A percentile compares a stretch with the other conserved stretches of the same genome.
Conservation (phyloP, 352 stramenopile genomes). For the Globisporangium middletonii region DNA sequence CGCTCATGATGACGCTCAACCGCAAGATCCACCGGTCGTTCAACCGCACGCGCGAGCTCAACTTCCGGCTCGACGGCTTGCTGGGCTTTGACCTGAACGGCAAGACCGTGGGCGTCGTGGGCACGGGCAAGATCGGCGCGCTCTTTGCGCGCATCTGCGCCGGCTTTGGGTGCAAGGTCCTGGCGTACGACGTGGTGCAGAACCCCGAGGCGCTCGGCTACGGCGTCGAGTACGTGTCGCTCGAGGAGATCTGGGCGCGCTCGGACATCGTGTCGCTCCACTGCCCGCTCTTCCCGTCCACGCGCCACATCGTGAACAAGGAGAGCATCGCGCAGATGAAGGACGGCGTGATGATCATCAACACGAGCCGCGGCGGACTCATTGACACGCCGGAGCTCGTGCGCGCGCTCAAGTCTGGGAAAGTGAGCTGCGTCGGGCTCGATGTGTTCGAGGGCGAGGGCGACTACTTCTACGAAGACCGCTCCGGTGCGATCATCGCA, state of each 20-base stretch:
- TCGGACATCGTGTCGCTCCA: conserved; percentile 88
- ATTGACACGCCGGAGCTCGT: conserved; percentile 84
- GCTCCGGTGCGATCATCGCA: conserved; percentile 55
- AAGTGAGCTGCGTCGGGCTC: conserved; percentile 72
- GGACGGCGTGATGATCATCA: conserved; percentile 86
- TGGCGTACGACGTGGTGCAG: conserved; percentile 23
- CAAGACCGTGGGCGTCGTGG: conserved; percentile 65
- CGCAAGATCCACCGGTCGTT: conserved; percentile 72
- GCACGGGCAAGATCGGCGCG: conserved; percentile 54
- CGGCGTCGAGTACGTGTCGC: conserved; percentile 33
- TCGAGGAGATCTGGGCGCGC: conserved; percentile 49
- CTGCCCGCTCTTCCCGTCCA: conserved; percentile 78
- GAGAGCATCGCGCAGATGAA: conserved; percentile 86
- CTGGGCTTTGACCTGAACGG: conserved; percentile 62
- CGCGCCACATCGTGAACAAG: conserved; percentile 80
- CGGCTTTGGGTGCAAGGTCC: conserved; percentile 25
- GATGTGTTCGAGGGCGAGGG: conserved; percentile 88
- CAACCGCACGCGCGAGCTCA: conserved; percentile 69
- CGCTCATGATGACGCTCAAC: conserved; percentile 51
- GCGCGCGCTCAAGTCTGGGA: conserved; percentile 64
- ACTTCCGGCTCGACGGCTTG: conserved; percentile 59
- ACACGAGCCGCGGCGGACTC: conserved; percentile 83
- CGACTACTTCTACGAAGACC: conserved; percentile 76
- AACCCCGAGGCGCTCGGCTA: conserved; percentile 39
- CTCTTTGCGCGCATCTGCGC: conserved; percentile 42